These are phyloP conservation scores for Chrysoporthe austroafricana DNA, from an alignment of 2,329 filamentous ascomycete species.

Conservation along the genomic window DNA sequence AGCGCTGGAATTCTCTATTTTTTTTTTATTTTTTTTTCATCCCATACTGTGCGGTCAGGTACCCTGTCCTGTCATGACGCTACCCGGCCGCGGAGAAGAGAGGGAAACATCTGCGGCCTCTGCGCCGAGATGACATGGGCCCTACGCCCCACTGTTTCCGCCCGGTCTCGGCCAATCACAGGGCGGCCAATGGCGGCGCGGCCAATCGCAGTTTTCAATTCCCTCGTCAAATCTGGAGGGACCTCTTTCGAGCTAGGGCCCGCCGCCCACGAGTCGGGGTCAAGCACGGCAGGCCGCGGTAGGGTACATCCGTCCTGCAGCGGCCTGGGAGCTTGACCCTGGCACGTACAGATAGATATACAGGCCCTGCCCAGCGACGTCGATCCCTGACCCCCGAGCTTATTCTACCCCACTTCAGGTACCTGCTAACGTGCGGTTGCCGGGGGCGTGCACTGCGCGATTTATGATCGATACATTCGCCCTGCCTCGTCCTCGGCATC, in stretches of 20 bases:
- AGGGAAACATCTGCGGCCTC: conserved; percentile 5
- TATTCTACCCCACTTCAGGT: conserved; percentile 10
- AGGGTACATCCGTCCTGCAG: conserved; percentile 13
- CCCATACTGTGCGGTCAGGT: conserved; percentile 18
- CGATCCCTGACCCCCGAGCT: conserved; percentile 1
- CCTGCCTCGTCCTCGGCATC: conserved; percentile 26
- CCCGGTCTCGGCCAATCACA: conserved; percentile 6
- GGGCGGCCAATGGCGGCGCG: conserved; percentile 7
- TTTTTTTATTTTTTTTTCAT: neutral
- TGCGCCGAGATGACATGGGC: conserved; percentile 12
- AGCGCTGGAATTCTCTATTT: neutral
- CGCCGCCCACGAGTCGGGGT: neutral
- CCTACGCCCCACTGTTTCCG: neutral
- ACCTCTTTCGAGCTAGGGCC: conserved; percentile 3
- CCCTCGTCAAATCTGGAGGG: conserved; percentile 5
- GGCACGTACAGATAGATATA: too few relatives aligned
- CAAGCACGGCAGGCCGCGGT: neutral
- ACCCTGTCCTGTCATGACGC: neutral
- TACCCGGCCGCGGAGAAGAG: neutral
- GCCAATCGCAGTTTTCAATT: conserved; percentile 8
- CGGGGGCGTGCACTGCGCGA: conserved; percentile 11
- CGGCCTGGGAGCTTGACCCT: too few relatives aligned
- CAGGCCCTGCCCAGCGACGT: neutral
- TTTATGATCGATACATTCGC: conserved; percentile 20
- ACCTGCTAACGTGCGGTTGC: conserved; percentile 6